Evolutionary conservation across 73 alveolate species (phyloP), one percentile per base, ranked within the genome.

Genomic region (Paramecium pentaurelia): DNA sequence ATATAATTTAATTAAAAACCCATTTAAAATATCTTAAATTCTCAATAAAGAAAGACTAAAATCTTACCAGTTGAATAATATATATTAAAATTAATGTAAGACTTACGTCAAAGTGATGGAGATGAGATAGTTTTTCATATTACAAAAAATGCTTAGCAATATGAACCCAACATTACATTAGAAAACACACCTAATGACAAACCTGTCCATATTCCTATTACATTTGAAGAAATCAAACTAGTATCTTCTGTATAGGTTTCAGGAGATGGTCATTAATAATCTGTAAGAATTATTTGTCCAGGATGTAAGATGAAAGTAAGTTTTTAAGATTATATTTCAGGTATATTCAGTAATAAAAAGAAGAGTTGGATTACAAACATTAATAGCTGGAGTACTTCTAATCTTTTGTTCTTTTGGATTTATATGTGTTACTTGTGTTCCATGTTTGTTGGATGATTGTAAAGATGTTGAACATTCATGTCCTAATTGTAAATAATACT

Each of bases 321-420:
- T 14, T 37, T 34, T 34, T 34, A 2, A 37, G 37, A 75, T 60
- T 22, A 34, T 14, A 14, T 37, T 11, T 22, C 49, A 75, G 88
- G 68, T 75, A 6, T 20, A 75, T 45, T 34, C 88, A 4, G 49
- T 34, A 28, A 40, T 75, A 5, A 37, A 16, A 14, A 75, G 60
- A 8, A 37, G 40, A 38, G 40, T 28, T 34, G 88, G 88, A 22
- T 10, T 12, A n/a, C 8, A 75, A 18, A 75, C 88, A 3, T 34
- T 8, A 20, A 16, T 75, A 11, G 88, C 88, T 75, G 49, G 58
- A 22, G 9, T 34, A 14, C 58, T 75, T 40, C 42, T 75, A 34
- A 32, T 75, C 9, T 32, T 75, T 9, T 75, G 88, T 40, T 75
- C 88, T 37, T 75, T 75, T 45, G 88, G 88, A 75, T 37, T 37